Base-by-base conservation (phyloP, 2,329 filamentous ascomycete genomes). In the Fusarium musae region DNA sequence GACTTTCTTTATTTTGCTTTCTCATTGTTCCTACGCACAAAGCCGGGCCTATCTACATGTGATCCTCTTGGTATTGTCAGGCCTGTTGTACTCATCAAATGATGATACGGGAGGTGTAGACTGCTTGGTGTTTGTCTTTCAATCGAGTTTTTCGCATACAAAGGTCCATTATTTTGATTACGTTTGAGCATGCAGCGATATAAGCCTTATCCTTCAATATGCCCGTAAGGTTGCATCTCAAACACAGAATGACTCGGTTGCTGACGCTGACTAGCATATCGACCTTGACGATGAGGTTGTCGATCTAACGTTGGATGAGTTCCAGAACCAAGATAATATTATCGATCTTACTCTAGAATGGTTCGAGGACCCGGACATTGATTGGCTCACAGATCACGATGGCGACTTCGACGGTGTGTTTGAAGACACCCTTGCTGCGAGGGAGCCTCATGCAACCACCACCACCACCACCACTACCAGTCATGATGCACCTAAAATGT, bases 321-420 rank as follows among this genome's bases (percentile, higher is more conserved):
- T 60, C 19, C 36, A 59, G 40, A 54, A 58, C 17, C 63, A 71
- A 32, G 54, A 60, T 59, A 50, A 63, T 30, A 46, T 36, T 15
- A 21, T 57, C 46, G 54, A 63, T 23, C 36, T 65, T n/a, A 64
- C 47, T 19, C 32, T 43, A 46, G 71, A 71, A 13, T 19, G 30
- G 15, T 44, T 63, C 12, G 30, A 56, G 40, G 43, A 58, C 13
- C 49, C 59, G n/a, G 59, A 49, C 13, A 54, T 61, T 11, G 52
- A 64, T 39, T 61, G 59, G 71, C 26, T 50, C 5, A 28, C 47
- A 15, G 57, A 57, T 23, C 60, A 63, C 36, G 49, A 34, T 17
- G 42, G 59, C 13, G 52, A 42, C 2, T 60, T 75, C 6, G 66
- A 73, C 26, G 44, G 61, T 40, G 47, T 69, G 7, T 66, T 75